Conservation (phyloP, 2,329 filamentous ascomycete species). For the Teratosphaeria destructans region DNA sequence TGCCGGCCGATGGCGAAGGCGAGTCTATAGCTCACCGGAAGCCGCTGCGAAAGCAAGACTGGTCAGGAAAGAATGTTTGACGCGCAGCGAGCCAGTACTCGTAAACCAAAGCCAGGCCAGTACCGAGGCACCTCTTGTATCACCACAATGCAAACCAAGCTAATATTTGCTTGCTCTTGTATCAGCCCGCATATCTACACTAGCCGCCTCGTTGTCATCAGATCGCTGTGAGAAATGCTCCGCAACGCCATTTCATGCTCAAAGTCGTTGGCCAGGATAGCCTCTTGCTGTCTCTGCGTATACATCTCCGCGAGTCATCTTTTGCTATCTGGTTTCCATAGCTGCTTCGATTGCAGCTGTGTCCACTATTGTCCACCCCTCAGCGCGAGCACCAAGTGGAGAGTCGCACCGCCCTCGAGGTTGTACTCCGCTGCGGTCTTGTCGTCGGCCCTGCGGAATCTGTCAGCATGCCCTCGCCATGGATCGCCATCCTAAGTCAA, state of each 20-base stretch:
- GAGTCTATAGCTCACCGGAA: no score
- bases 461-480: background rate
- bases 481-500: background rate
- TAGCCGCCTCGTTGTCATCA: background rate
- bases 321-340: background rate
- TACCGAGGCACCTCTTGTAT: no score
- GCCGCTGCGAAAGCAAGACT: no score
- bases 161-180: background rate
- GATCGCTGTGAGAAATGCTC: background rate
- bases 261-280: background rate
- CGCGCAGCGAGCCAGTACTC: no score
- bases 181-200: background rate
- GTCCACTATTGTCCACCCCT: conserved; percentile 53
- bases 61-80: no score
- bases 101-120: no score
- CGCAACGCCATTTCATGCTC: background rate
- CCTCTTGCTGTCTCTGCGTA: background rate
- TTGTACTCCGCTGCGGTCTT: conserved; percentile 85
- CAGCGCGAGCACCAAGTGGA: conserved; percentile 91
- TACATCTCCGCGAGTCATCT: background rate
- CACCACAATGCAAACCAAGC: background rate
- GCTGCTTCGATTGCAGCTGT: background rate
- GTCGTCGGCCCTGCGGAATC: conserved; percentile 66
- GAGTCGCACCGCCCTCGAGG: conserved; percentile 81
- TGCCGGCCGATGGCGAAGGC: no score